A percentile compares a stretch with the other conserved stretches of the same genome.
phyloP scores from a whole-genome alignment of 148 eudicot species.

The Gaultheria prostrata region DNA sequence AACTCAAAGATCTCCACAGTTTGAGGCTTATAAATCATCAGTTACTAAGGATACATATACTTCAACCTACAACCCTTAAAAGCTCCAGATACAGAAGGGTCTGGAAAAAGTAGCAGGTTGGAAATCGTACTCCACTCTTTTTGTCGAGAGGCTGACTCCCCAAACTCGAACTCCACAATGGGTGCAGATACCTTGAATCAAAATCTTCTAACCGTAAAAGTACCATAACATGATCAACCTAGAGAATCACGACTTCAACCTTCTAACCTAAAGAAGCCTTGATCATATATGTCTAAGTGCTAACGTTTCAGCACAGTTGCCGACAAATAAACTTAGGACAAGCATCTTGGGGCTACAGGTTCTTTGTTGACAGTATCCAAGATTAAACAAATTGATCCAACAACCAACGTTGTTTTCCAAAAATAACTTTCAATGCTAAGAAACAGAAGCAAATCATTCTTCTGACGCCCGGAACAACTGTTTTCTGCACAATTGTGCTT shows the following conservation, averaged over 20 bases:
- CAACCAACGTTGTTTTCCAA: background rate
- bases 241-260: background rate
- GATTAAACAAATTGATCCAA: background rate
- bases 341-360: background rate
- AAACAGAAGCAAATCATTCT: background rate
- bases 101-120: background rate
- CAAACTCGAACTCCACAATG: background rate
- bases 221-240: background rate
- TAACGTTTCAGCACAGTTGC: background rate
- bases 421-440: background rate
- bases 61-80: background rate
- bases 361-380: background rate
- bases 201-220: background rate
- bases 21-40: background rate
- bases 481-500: background rate
- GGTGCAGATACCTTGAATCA: background rate
- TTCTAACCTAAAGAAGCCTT: conserved; percentile 5
- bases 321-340: background rate
- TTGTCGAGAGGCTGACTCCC: background rate
- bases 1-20: background rate
- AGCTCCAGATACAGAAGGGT: background rate
- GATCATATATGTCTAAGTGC: background rate
- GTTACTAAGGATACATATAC: background rate
- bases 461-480: background rate
- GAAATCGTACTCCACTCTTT: background rate